Evolutionary conservation across 2,329 filamentous ascomycete genomes (phyloP), one percentile per base, ranked within the genome.

Genomic region (Chaetothyriales sp.): DNA sequence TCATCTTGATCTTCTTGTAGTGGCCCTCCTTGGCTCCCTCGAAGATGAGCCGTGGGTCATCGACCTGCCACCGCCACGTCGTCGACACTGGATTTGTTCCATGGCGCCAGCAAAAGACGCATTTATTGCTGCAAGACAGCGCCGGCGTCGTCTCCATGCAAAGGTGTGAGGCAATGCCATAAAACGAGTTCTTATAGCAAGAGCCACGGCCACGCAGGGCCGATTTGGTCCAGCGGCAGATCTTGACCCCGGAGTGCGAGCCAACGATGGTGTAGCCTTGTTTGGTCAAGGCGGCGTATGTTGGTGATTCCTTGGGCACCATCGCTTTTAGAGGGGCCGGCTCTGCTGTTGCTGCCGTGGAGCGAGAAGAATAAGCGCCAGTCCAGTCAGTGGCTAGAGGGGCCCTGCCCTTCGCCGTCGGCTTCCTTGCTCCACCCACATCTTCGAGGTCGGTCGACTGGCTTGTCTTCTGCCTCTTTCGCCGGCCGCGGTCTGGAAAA

Each of bases 121-220:
- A 96, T 67, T 98, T 96, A 72, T 96, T 96, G 55, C 84, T 92
- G 74, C 90, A 98, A 8, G 87, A 94, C 3, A 98, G 78, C 0
- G 89, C 95, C 0, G 90, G 90, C 0, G 90, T 96, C 1, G 90
- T 90, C 69, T 98, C 90, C 92, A 98, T 98, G 68, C 90, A 98
- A 55, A 94, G 83, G 64, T 98, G 92, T 0, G 89, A 95, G 57
- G 84, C 80, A 66, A 98, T 98, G 47, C 90, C 90, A 67, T 98
- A 98, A 67, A 98, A 94, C 0, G 86, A 94, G 68, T 81, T 95
- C 64, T 98, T 96, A 75, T 98, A 98, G 72, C 90, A 98, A 20
- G 86, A 94, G 3, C 90, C 92, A 43, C 90, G 83, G 10, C 90
- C 90, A 42, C 90, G 85, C 0, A 96, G 80, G 8, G 90, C 90